Conservation (phyloP, 805 yeast species). For the Yarrowia sp. region DNA sequence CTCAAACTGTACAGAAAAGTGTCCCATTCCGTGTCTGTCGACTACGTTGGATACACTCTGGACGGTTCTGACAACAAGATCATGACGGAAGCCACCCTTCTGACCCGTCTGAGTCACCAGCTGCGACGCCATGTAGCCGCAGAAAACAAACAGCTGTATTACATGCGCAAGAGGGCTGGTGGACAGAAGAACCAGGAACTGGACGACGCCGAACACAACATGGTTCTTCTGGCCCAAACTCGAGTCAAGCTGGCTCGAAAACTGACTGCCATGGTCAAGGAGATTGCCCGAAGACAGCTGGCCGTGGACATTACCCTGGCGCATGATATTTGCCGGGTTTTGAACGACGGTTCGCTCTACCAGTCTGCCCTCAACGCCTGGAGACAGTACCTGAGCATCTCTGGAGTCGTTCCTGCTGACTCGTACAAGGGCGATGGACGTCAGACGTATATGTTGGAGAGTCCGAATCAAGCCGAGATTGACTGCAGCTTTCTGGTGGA, state of each 20-base stretch:
- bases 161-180: not conserved
- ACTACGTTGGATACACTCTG: conserved; percentile 31
- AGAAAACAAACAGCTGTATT: conserved; percentile 1
- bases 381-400: conserved; percentile 3
- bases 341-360: conserved; percentile 15
- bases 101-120: conserved; percentile 1
- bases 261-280: conserved; percentile 16
- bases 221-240: not conserved
- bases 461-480: not conserved
- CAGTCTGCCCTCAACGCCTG: conserved; percentile 9
- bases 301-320: conserved; percentile 13
- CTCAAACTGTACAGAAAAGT: conserved; percentile 28
- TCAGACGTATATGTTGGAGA: conserved; percentile 10
- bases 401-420: conserved; percentile 19
- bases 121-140: conserved; percentile 10
- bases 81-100: not conserved
- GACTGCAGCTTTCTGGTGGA: conserved; percentile 18
- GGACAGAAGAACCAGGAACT: not conserved
- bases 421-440: not conserved
- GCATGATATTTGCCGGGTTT: conserved; percentile 20
- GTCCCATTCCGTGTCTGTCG: conserved; percentile 20
- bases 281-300: conserved; percentile 20
- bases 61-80: conserved; percentile 20
- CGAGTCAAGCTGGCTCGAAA: conserved; percentile 30
- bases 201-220: not conserved